Conservation (phyloP, 2,329 filamentous ascomycete genomes). For the Colletotrichum tamarilloi region DNA sequence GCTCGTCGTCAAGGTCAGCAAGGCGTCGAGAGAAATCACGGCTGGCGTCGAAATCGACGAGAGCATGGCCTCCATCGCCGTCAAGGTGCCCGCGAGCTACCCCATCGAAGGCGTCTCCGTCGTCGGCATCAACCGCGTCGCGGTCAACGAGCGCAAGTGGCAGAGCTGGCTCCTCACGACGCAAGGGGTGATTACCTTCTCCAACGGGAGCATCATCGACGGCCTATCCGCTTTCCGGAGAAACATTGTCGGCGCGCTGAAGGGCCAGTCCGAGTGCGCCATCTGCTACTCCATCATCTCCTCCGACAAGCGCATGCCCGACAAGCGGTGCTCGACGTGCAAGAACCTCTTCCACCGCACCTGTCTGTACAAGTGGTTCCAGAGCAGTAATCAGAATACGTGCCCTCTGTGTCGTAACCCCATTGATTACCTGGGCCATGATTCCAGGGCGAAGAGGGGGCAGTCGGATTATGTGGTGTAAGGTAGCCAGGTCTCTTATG, state of each 20-base stretch:
- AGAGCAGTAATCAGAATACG: conserved; percentile 88
- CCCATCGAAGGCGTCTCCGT: conserved; percentile 85
- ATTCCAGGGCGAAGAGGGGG: conserved; percentile 43
- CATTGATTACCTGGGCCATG: conserved; percentile 70
- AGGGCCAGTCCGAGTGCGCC: conserved; percentile 93
- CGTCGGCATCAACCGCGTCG: conserved; percentile 82
- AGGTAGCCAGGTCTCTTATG: too few species aligned
- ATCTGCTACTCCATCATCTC: conserved; percentile 98
- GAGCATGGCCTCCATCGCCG: conserved; percentile 82
- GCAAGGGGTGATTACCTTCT: conserved; percentile 93
- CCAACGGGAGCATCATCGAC: conserved; percentile 88
- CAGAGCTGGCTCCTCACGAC: conserved; percentile 88
- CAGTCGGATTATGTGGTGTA: not conserved
- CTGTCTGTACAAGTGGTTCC: conserved; percentile 98
- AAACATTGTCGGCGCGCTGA: conserved; percentile 88
- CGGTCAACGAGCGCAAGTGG: conserved; percentile 92
- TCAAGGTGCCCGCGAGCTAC: conserved; percentile 83
- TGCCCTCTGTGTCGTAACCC: conserved; percentile 94
- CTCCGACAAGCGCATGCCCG: conserved; percentile 87
- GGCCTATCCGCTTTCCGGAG: conserved; percentile 86
- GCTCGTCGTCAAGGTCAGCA: conserved; percentile 76
- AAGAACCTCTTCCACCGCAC: conserved; percentile 92
- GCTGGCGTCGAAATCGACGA: conserved; percentile 92
- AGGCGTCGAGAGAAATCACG: conserved; percentile 78
- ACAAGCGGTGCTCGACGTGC: conserved; percentile 92